Conservation (phyloP, 2,329 filamentous ascomycete species). For the Xylaria sp. region DNA sequence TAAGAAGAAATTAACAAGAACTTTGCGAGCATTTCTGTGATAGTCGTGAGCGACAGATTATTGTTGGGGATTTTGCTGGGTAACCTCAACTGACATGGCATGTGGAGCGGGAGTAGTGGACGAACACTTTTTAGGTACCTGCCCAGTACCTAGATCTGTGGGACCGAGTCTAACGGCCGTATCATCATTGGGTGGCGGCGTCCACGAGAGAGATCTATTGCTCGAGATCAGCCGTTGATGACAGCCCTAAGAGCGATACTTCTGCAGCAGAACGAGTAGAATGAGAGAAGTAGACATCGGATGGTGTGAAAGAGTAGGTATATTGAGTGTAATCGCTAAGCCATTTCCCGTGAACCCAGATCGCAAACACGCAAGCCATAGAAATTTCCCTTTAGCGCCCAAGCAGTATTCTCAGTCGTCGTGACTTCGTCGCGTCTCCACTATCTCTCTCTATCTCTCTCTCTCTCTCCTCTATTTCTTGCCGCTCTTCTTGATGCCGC, state of each 20-base stretch:
- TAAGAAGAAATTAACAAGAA: too few relatives aligned
- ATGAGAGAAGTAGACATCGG: slow-evolving; percentile 7
- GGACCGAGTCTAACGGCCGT: neutral
- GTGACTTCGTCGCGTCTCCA: slow-evolving; percentile 26
- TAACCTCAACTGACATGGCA: neutral
- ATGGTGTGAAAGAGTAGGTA: slow-evolving; percentile 10
- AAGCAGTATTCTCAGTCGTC: slow-evolving; percentile 22
- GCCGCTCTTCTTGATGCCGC: slow-evolving; percentile 93
- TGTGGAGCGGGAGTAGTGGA: neutral
- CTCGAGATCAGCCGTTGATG: too few relatives aligned
- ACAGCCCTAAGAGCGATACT: too few relatives aligned
- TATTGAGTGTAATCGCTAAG: slow-evolving; percentile 30
- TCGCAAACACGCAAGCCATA: slow-evolving; percentile 16
- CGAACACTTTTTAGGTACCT: too few relatives aligned
- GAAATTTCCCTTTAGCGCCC: slow-evolving; percentile 22
- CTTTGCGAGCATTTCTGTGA: too few relatives aligned
- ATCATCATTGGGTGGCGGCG: neutral
- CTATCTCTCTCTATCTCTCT: slow-evolving; percentile 10
- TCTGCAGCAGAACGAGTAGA: slow-evolving; percentile 12
- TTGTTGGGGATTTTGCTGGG: neutral
- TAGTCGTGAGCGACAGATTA: too few relatives aligned
- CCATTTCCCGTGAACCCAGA: slow-evolving; percentile 18
- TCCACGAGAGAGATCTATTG: neutral
- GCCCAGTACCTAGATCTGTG: neutral
- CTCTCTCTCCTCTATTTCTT: slow-evolving; percentile 71